Percentiles rank a stretch among this genome's conserved stretches.
phyloP scores from a whole-genome alignment of 495 filamentous ascomycete species.

The Tuber brumale region DNA sequence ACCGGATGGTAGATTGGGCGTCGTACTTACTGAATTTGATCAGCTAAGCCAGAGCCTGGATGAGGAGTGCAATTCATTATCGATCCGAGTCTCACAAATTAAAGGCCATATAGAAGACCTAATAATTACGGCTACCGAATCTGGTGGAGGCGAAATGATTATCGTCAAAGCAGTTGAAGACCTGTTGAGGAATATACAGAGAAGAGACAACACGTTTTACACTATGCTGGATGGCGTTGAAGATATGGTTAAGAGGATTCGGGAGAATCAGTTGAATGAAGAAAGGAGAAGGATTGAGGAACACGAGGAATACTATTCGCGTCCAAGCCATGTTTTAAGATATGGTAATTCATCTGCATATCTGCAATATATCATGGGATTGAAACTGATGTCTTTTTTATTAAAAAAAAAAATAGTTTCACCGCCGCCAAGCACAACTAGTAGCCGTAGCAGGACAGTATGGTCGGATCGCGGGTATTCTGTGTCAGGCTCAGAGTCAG shows the following conservation, averaged over 20 bases:
- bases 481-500: neutral
- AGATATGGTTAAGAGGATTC: slow-evolving; percentile 3
- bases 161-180: neutral
- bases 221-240: neutral
- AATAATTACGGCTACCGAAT: neutral
- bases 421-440: neutral
- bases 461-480: neutral
- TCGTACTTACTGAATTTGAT: neutral
- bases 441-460: neutral
- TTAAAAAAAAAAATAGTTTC: too few relatives aligned
- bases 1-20: neutral
- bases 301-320: neutral
- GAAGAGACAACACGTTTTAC: neutral
- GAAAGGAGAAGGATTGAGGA: neutral
- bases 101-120: slow-evolving; percentile 3
- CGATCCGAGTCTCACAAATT: neutral
- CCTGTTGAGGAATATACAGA: neutral
- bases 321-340: neutral
- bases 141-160: neutral
- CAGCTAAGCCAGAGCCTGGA: neutral
- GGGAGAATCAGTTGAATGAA: neutral
- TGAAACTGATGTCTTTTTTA: neutral
- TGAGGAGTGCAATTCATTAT: neutral
- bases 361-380: neutral
- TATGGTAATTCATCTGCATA: neutral